Conservation (phyloP, 2,329 filamentous ascomycete species). For the Lojkania enalia region DNA sequence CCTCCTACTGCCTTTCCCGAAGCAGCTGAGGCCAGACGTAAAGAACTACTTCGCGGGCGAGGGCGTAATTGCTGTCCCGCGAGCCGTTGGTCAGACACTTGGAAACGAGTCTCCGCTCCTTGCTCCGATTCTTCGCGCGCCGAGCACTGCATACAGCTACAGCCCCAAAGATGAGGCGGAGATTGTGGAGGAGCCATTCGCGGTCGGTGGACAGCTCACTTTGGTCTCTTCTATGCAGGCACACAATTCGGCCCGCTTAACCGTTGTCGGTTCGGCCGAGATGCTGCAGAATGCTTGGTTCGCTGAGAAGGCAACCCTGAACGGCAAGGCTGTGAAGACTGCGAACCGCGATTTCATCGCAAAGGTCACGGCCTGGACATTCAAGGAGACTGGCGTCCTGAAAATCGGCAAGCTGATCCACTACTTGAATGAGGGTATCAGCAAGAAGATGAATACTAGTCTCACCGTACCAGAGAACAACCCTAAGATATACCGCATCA, state of each 20-base stretch:
- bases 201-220: conserved; percentile 78
- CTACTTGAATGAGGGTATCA: conserved; percentile 61
- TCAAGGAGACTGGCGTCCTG: conserved; percentile 89
- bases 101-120: conserved; percentile 76
- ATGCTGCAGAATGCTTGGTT: conserved; percentile 90
- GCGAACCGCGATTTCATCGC: conserved; percentile 85
- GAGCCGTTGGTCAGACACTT: conserved; percentile 77
- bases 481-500: conserved; percentile 89
- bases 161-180: conserved; percentile 82
- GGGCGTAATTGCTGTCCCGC: conserved; percentile 77
- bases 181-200: conserved; percentile 79
- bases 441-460: conserved; percentile 47
- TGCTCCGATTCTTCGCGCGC: conserved; percentile 79
- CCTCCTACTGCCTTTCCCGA: conserved; percentile 73
- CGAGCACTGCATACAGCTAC: conserved; percentile 87
- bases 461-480: conserved; percentile 60
- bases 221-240: conserved; percentile 88
- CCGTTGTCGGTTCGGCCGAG: conserved; percentile 82
- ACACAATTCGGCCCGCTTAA: conserved; percentile 88
- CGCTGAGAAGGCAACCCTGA: conserved; percentile 67
- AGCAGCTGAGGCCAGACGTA: conserved; percentile 66
- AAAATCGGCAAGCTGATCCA: conserved; percentile 84
- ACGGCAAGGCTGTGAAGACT: conserved; percentile 63
- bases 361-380: conserved; percentile 89
- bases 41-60: conserved; percentile 76